Evolutionary conservation across 805 yeast genomes (phyloP).

Genomic region (Candida orba): DNA sequence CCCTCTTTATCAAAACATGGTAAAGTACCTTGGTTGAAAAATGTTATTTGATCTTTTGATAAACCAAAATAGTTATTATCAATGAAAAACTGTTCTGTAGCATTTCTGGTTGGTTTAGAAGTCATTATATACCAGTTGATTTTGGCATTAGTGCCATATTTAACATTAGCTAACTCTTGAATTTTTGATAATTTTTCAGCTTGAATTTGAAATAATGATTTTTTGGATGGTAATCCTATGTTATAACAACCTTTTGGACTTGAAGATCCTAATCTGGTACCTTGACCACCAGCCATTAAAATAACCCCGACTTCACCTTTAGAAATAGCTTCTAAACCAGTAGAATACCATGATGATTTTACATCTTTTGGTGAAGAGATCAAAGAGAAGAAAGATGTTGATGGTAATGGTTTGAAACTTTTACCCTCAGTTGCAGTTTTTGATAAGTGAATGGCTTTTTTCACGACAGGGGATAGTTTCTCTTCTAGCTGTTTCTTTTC

Average conservation of each 20-base stretch:
- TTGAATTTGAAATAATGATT: constrained; percentile 85
- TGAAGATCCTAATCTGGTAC: constrained; percentile 85
- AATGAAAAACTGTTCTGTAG: constrained; percentile 67
- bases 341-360: constrained; percentile 16
- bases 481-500: constrained; percentile 14
- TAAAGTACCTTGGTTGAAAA: constrained; percentile 91
- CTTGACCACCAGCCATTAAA: constrained; percentile 98
- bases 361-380: constrained; percentile 24
- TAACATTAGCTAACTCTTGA: constrained; percentile 43
- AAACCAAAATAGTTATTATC: constrained; percentile 68
- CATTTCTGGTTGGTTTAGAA: constrained; percentile 71
- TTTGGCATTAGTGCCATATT: constrained; percentile 23
- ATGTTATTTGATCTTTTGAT: constrained; percentile 46
- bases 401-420: constrained; percentile 42
- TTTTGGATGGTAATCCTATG: constrained; percentile 75
- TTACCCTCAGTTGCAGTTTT: constrained; percentile 21
- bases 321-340: constrained; percentile 65
- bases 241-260: constrained; percentile 93
- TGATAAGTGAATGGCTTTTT: constrained; percentile 36
- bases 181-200: constrained; percentile 73
- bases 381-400: constrained; percentile 42
- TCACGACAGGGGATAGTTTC: constrained; percentile 20
- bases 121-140: constrained; percentile 95
- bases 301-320: constrained; percentile 78
- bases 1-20: constrained; percentile 83